A percentile compares a stretch with the other conserved stretches of the same genome.
These are phyloP conservation scores for Brettanomyces custersianus DNA, from an alignment of 805 yeast species.

Conservation along the genomic window DNA sequence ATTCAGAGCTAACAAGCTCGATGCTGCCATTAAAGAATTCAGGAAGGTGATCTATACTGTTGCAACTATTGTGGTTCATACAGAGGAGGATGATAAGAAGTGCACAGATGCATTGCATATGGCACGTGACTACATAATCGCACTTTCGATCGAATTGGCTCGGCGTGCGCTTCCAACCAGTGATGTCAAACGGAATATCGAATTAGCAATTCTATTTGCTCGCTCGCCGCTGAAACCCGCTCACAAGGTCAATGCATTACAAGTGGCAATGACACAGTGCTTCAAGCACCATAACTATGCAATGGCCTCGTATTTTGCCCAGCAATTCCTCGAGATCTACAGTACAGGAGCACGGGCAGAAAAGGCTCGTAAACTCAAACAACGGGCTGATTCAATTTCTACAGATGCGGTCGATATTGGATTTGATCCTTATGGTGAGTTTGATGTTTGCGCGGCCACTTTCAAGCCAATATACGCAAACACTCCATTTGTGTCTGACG, in stretches of 20 bases:
- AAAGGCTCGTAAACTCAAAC: conserved; percentile 76
- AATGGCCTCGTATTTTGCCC: conserved; percentile 84
- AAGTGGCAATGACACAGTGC: conserved; percentile 91
- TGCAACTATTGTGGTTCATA: conserved; percentile 60
- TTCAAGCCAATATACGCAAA: conserved; percentile 85
- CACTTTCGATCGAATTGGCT: conserved; percentile 80
- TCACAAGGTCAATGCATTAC: conserved; percentile 81
- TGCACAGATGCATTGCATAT: conserved; percentile 61
- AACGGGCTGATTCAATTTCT: conserved; percentile 69
- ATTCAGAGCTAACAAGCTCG: conserved; percentile 78
- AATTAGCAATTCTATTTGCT: conserved; percentile 93
- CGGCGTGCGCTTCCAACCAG: conserved; percentile 74
- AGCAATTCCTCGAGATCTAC: conserved; percentile 64
- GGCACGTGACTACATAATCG: conserved; percentile 86
- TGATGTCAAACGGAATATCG: conserved; percentile 77
- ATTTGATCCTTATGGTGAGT: conserved; percentile 86
- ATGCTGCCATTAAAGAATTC: conserved; percentile 72
- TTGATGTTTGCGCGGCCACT: conserved; percentile 82
- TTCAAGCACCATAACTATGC: conserved; percentile 84
- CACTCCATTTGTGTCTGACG: conserved; percentile 53
- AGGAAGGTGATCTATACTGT: conserved; percentile 71
- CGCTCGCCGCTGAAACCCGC: conserved; percentile 71
- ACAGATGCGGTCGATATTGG: conserved; percentile 85
- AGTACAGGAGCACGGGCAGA: conserved; percentile 76
- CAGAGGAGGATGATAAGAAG: conserved; percentile 67